Percentiles rank a stretch among this genome's conserved stretches.
Evolutionary conservation across 306 rosid genomes (phyloP).

Genomic region (Inga leiocalycina): DNA sequence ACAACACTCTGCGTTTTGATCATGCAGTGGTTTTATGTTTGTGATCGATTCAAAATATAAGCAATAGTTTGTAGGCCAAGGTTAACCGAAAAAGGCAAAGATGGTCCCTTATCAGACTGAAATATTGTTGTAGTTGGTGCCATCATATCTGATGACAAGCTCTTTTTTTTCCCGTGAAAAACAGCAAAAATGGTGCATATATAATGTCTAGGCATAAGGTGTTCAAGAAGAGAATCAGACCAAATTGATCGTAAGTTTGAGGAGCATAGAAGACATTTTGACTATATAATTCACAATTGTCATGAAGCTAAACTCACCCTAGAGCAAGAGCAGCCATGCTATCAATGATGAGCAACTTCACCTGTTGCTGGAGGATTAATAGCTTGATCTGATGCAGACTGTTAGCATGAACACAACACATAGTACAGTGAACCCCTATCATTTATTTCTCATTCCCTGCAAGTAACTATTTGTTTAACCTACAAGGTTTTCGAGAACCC

Average conservation of each 20-base stretch:
- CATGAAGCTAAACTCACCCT: conserved; percentile 56
- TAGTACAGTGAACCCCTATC: conserved; percentile 15
- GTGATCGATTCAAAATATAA: background rate
- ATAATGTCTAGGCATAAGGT: conserved; percentile 20
- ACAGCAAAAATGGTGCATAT: background rate
- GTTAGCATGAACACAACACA: conserved; percentile 35
- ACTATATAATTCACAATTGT: conserved; percentile 23
- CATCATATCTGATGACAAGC: background rate
- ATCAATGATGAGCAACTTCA: conserved; percentile 84
- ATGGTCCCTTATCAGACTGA: background rate
- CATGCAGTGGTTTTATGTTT: background rate
- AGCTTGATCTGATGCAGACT: conserved; percentile 84
- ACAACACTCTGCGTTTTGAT: background rate
- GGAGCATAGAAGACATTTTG: conserved; percentile 23
- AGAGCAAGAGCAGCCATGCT: conserved; percentile 89
- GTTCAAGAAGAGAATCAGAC: conserved; percentile 22
- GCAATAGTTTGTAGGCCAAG: background rate
- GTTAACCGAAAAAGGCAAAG: background rate
- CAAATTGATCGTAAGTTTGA: conserved; percentile 28
- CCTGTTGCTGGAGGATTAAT: conserved; percentile 74
- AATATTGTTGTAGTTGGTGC: background rate
- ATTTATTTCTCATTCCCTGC: background rate
- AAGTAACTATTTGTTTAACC: background rate
- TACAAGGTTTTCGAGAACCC: background rate
- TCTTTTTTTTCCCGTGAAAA: background rate